Evolutionary conservation across 768 basidiomycete genomes (phyloP).

Genomic region (Trametes punicea): DNA sequence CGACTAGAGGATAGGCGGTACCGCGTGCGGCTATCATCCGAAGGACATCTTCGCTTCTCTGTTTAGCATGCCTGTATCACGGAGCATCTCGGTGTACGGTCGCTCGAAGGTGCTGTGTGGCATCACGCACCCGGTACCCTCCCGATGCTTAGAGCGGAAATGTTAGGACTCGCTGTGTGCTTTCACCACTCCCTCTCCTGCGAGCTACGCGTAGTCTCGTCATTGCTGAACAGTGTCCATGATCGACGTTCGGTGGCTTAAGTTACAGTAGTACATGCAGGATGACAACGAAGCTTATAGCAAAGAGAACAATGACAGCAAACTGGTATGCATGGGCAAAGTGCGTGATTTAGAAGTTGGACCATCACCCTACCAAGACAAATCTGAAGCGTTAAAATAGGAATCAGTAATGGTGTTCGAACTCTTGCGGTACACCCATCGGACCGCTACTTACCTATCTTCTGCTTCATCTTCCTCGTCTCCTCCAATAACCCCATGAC

Average conservation of each 20-base stretch:
- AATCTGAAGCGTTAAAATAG: background rate
- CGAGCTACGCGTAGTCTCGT: too few relatives aligned
- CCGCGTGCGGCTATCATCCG: background rate
- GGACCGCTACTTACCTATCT: conserved; percentile 4
- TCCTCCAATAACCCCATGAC: conserved; percentile 54
- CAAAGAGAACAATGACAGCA: background rate
- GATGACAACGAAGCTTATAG: background rate
- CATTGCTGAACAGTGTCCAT: too few relatives aligned
- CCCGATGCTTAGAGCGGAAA: too few relatives aligned
- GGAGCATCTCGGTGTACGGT: background rate
- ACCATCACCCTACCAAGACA: background rate
- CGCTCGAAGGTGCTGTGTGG: background rate
- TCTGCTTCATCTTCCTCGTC: conserved; percentile 44
- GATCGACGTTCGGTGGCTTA: background rate
- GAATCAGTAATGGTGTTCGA: background rate
- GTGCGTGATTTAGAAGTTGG: background rate
- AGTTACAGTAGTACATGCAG: too few relatives aligned
- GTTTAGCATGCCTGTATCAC: background rate
- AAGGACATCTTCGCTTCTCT: background rate
- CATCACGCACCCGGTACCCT: background rate
- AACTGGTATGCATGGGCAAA: background rate
- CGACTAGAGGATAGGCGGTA: background rate
- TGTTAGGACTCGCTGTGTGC: background rate
- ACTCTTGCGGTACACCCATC: background rate
- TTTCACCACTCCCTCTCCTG: too few relatives aligned